These are phyloP conservation scores for Salix purpurea DNA, from an alignment of 345 rosid genomes.

Conservation along the genomic window DNA sequence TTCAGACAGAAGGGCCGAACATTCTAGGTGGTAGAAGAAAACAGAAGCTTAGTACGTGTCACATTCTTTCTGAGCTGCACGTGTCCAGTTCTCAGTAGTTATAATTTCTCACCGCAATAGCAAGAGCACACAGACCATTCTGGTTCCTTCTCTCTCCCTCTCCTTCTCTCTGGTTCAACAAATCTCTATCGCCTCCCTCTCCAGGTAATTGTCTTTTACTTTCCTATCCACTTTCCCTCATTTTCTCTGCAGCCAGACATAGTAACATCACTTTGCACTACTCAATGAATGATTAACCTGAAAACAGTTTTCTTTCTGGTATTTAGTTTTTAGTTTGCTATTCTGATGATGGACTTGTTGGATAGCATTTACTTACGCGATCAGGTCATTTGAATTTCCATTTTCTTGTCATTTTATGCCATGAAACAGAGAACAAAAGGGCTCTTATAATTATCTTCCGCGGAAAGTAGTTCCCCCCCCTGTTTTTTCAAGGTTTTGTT, in stretches of 20 bases:
- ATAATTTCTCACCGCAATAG: not conserved
- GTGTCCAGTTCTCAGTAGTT: not conserved
- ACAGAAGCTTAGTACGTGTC: conserved; percentile 13
- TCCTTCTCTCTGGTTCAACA: not conserved
- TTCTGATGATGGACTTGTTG: not conserved
- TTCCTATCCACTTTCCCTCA: not conserved
- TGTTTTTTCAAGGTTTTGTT: not conserved
- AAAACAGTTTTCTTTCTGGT: not conserved
- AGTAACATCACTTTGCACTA: not conserved
- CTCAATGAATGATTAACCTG: not conserved
- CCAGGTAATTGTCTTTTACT: conserved; percentile 8
- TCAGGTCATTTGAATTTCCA: not conserved
- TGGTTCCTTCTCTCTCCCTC: not conserved
- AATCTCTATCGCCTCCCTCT: not conserved
- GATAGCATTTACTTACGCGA: not conserved
- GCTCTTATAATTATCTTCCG: not conserved
- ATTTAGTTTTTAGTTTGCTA: not conserved
- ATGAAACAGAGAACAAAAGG: not conserved
- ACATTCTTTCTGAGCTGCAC: not conserved
- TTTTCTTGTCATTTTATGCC: not conserved
- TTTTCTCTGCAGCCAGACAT: not conserved
- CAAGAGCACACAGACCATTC: not conserved
- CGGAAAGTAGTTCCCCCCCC: not conserved
- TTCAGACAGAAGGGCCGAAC: conserved; percentile 7
- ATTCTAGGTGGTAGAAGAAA: conserved; percentile 15